phyloP scores from a whole-genome alignment of 2,329 filamentous ascomycete genomes.

The Fonsecaea monophora region DNA sequence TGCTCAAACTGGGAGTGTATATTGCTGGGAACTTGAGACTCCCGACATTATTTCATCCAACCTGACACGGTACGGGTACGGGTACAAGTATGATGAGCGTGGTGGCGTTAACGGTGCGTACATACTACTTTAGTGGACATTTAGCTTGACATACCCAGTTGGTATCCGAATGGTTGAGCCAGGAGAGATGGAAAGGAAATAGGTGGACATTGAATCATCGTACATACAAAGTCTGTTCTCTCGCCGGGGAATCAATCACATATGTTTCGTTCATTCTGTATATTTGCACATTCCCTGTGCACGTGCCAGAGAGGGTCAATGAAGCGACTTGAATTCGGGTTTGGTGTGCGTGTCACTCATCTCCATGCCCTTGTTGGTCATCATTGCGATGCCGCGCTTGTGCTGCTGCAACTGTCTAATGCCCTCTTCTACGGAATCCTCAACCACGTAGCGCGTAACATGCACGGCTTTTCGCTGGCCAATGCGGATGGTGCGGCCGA shows the following conservation, averaged over 20 bases:
- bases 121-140: neutral
- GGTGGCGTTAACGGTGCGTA: neutral
- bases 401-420: conserved; percentile 13
- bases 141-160: too few species aligned
- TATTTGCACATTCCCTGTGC: neutral
- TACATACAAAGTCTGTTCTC: too few species aligned
- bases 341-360: conserved; percentile 1
- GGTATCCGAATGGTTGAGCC: too few species aligned
- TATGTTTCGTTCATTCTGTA: neutral
- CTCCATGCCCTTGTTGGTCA: conserved; percentile 1
- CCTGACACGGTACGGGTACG: neutral
- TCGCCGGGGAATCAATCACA: neutral
- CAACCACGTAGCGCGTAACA: conserved; percentile 12
- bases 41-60: neutral
- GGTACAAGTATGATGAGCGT: neutral
- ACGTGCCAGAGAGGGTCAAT: neutral
- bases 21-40: neutral
- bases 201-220: too few species aligned
- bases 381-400: conserved; percentile 19
- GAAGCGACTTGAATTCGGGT: neutral
- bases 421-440: conserved; percentile 18
- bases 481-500: conserved; percentile 57
- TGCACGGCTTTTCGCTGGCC: conserved; percentile 49
- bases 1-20: neutral
- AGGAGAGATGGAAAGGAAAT: too few species aligned